Evolutionary conservation across 495 filamentous ascomycete genomes (phyloP).

Genomic region (Lepraria neglecta): DNA sequence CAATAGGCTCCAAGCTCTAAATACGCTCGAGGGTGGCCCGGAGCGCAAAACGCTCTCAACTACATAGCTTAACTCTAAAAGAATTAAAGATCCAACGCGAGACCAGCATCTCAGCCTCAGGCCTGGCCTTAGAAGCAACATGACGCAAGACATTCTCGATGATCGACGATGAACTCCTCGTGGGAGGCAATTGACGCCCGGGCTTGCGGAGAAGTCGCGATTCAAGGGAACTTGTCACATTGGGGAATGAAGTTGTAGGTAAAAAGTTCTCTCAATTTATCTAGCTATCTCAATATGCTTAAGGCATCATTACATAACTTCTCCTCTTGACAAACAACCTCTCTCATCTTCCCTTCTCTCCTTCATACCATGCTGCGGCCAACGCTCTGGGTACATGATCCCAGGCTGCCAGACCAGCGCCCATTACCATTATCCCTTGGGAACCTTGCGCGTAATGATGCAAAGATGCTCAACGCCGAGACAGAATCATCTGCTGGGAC

Average conservation of each 20-base stretch:
- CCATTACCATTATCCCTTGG: neutral
- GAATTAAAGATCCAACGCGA: too few relatives aligned
- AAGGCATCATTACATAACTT: too few relatives aligned
- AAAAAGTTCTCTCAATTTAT: neutral
- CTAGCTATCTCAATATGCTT: neutral
- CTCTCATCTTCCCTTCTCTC: neutral
- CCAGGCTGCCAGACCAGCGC: slow-evolving; percentile 9
- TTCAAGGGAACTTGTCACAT: neutral
- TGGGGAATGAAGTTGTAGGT: neutral
- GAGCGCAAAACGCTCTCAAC: too few relatives aligned
- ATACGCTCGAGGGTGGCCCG: too few relatives aligned
- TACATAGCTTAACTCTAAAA: too few relatives aligned
- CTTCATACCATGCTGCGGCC: neutral
- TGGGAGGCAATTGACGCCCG: too few relatives aligned
- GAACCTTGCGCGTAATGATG: neutral
- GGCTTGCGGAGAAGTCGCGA: neutral
- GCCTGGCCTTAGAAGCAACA: too few relatives aligned
- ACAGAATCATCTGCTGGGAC: neutral
- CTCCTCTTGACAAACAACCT: too few relatives aligned
- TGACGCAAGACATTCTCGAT: too few relatives aligned
- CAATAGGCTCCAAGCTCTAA: too few relatives aligned
- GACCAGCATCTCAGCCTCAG: too few relatives aligned
- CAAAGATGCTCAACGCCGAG: slow-evolving; percentile 10
- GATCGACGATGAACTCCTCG: too few relatives aligned
- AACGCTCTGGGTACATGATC: slow-evolving; percentile 13